These are phyloP conservation scores for Kuraishia ogatae DNA, from an alignment of 805 yeast genomes.

Conservation along the genomic window DNA sequence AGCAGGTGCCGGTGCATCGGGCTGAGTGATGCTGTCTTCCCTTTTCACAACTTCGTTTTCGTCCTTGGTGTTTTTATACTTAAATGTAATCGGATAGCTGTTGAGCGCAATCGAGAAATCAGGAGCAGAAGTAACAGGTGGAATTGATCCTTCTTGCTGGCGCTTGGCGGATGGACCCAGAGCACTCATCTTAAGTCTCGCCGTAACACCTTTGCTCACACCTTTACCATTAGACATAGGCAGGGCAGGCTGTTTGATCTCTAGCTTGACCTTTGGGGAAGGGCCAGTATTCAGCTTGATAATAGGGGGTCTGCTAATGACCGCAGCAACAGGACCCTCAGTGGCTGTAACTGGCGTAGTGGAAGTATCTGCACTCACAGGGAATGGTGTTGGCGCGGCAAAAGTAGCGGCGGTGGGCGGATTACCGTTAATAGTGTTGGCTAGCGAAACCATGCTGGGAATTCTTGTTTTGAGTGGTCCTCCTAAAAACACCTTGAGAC, in stretches of 20 bases:
- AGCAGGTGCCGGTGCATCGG: too few species aligned
- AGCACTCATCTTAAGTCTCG: neutral
- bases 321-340: neutral
- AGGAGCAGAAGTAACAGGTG: neutral
- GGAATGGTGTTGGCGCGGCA: neutral
- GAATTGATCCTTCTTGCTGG: neutral
- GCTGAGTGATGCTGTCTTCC: neutral
- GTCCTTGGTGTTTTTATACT: neutral
- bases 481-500: slow-evolving; percentile 19
- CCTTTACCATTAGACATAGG: neutral
- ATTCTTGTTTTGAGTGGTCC: neutral
- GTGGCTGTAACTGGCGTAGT: neutral
- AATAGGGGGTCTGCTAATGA: neutral
- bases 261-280: neutral
- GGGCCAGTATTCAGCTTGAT: neutral
- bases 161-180: neutral
- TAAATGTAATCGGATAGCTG: neutral
- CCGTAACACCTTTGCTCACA: neutral
- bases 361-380: neutral
- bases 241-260: neutral
- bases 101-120: neutral
- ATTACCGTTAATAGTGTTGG: neutral
- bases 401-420: neutral
- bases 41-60: neutral
- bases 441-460: neutral